Evolutionary conservation across 1,139 yeast species (phyloP), one percentile per base, ranked within the genome.

Genomic region (Arxiozyma bovina): DNA sequence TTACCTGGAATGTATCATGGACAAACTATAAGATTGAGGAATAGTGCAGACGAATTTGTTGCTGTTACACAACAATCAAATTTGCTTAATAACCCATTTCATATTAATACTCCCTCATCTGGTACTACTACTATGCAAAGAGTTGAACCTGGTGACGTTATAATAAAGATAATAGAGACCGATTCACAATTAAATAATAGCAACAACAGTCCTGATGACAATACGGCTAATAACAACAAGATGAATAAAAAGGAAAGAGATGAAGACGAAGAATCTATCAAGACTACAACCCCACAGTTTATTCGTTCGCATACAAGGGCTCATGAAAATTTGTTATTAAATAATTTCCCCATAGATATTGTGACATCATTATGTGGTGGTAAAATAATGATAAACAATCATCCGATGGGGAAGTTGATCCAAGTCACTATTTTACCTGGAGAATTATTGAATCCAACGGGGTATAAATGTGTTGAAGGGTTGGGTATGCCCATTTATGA

Each of bases 61-160:
- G 38, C 42, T 18, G 21, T 18, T 7, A 18, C 47, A 40, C 42
- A 42, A 22, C 25, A 43, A 27, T 18, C 45, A 15, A 27, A 20
- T 49, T 21, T 25, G 20, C 85, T 83, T 0, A 70, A 77, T 42
- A 75, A 77, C 58, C 56, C 63, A 1, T 53, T 51, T 18, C 54
- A 55, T 27, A 61, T 66, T 3, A 58, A 54, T 21, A 50, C 45
- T 22, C n/a, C n/a, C 7, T 43, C 34, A 15, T 45, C 38, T 30
- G 6, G 12, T 17, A 3, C 40, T 18, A 15, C 49, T 3, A 46
- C 49, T 8, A 30, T 50, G 52, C 63, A 62, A 52, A 61, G 57
- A 38, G 71, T 81, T 1, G 70, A 77, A 1, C 87, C 90, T 0
- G 91, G 91, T 2, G 87, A 85, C 65, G 83, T 85, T 9, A 70